A percentile compares a stretch with the other conserved stretches of the same genome.
Evolutionary conservation across 768 basidiomycete genomes (phyloP).

Genomic region (Calocera viscosa): DNA sequence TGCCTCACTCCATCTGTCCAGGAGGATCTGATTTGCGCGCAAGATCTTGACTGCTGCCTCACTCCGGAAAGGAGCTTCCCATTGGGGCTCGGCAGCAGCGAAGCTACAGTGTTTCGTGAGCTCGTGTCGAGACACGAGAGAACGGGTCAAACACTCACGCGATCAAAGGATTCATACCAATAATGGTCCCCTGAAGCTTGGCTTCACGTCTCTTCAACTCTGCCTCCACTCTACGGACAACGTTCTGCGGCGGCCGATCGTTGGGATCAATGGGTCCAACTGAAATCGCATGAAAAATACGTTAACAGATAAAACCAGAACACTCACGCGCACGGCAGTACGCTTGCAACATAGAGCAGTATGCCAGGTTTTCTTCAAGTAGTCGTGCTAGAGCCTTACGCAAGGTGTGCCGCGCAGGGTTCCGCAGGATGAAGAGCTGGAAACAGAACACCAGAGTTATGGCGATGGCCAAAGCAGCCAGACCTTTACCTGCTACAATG

Average conservation of each 20-base stretch:
- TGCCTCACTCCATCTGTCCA: constrained; percentile 20
- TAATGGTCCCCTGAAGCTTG: constrained; percentile 21
- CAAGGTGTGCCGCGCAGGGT: constrained; percentile 22
- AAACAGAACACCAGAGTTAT: constrained; percentile 23
- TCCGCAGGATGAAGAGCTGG: constrained; percentile 23
- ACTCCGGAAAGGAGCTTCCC: constrained; percentile 18
- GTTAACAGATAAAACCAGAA: background rate
- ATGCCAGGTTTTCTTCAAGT: constrained; percentile 15
- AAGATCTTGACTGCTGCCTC: constrained; percentile 15
- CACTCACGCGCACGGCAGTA: constrained; percentile 9
- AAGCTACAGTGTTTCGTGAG: constrained; percentile 16
- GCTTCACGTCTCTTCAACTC: constrained; percentile 22
- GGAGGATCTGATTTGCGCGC: constrained; percentile 20
- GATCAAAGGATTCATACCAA: constrained; percentile 20
- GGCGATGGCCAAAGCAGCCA: constrained; percentile 23
- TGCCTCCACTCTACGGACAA: constrained; percentile 15
- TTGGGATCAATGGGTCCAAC: constrained; percentile 17
- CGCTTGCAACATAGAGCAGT: constrained; percentile 21
- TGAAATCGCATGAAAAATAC: background rate
- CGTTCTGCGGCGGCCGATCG: constrained; percentile 13
- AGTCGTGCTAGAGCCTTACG: constrained; percentile 18
- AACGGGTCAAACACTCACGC: constrained; percentile 15
- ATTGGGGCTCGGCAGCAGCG: constrained; percentile 20
- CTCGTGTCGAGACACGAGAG: background rate
- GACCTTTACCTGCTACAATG: constrained; percentile 9